Conservation (phyloP, 129 eudicot genomes). For the Smallanthus sonchifolius region DNA sequence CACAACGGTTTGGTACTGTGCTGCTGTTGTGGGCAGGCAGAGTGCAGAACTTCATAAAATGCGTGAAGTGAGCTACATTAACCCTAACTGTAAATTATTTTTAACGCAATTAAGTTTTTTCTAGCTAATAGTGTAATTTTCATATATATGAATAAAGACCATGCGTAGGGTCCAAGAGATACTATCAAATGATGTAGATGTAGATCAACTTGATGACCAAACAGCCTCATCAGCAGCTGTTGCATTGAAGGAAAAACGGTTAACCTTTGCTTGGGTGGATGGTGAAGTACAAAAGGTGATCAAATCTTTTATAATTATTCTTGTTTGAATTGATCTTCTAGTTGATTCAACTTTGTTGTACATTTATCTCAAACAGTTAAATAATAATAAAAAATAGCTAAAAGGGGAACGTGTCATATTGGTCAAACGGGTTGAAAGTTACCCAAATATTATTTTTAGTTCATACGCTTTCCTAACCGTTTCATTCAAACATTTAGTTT, state of each 20-base stretch:
- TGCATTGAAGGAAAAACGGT: conserved; percentile 68
- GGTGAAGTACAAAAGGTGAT: conserved; percentile 85
- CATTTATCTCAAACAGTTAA: neutral
- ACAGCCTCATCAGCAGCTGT: conserved; percentile 44
- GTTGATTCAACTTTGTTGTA: neutral
- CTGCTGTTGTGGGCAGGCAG: conserved; percentile 75
- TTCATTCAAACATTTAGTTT: neutral
- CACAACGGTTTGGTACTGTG: conserved; percentile 83
- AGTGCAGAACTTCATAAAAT: conserved; percentile 76
- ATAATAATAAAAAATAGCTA: neutral
- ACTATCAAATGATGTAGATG: conserved; percentile 46
- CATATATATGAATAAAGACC: conserved; percentile 50
- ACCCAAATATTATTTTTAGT: neutral
- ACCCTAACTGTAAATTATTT: neutral
- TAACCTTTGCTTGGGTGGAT: conserved; percentile 92
- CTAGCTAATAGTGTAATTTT: conserved; percentile 21
- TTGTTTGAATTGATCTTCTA: conserved; percentile 7
- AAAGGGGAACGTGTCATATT: neutral
- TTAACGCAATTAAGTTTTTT: neutral
- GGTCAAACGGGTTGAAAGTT: neutral
- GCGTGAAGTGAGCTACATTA: conserved; percentile 71
- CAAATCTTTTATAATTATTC: neutral
- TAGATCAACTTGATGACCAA: conserved; percentile 28
- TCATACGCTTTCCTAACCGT: neutral
- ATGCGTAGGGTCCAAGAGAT: conserved; percentile 87